phyloP scores from a whole-genome alignment of 2,329 filamentous ascomycete species.

The Chalaropsis thielavioides region DNA sequence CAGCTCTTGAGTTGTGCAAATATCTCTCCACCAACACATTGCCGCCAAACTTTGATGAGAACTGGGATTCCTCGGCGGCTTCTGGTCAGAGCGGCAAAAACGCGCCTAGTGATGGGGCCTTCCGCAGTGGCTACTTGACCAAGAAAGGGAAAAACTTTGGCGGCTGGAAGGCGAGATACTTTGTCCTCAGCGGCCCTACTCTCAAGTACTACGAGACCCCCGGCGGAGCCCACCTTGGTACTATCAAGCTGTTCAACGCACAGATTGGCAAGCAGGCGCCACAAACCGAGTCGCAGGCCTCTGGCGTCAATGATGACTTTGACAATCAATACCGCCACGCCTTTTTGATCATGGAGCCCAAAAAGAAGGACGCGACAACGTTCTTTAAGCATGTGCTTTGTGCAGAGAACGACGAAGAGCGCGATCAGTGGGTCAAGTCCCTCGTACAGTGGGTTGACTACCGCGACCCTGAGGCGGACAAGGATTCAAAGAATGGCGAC shows the following conservation, averaged over 20 bases:
- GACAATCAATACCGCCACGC: slow-evolving; percentile 96
- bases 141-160: slow-evolving; percentile 98
- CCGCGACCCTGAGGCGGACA: slow-evolving; percentile 44
- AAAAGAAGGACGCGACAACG: slow-evolving; percentile 82
- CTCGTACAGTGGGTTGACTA: slow-evolving; percentile 80
- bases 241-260: slow-evolving; percentile 79
- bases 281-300: slow-evolving; percentile 36
- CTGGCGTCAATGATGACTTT: slow-evolving; percentile 46
- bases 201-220: slow-evolving; percentile 86
- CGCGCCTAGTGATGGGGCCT: slow-evolving; percentile 50
- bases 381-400: slow-evolving; percentile 88
- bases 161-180: slow-evolving; percentile 80
- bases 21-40: slow-evolving; percentile 61
- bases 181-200: slow-evolving; percentile 43
- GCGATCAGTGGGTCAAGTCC: slow-evolving; percentile 86
- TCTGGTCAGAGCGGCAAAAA: slow-evolving; percentile 23
- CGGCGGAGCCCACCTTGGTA: slow-evolving; percentile 78
- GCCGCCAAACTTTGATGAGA: slow-evolving; percentile 47
- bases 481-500: slow-evolving; percentile 25
- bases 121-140: slow-evolving; percentile 81
- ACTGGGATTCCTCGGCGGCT: slow-evolving; percentile 20
- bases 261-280: slow-evolving; percentile 83
- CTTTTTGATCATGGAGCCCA: slow-evolving; percentile 87
- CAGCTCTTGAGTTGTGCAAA: slow-evolving; percentile 68
- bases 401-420: slow-evolving; percentile 83